A percentile compares a stretch with the other conserved stretches of the same genome.
phyloP scores from a whole-genome alignment of 805 yeast species.

The Monosporozyma siamensis region DNA sequence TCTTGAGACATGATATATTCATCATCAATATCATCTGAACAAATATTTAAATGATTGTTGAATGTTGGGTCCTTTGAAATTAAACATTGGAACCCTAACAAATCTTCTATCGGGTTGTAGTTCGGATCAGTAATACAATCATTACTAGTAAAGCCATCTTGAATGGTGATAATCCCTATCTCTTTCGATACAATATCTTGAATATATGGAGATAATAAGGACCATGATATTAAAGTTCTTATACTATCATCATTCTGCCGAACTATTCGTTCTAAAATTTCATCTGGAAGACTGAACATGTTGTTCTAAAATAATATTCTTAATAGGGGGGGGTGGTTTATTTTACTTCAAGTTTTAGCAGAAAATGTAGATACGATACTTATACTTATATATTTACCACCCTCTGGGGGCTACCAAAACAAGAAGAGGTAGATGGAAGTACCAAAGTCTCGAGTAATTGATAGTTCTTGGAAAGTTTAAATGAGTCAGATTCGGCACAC shows the following conservation, averaged over 20 bases:
- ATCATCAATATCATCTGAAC: slow-evolving; percentile 10
- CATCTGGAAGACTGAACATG: slow-evolving; percentile 15
- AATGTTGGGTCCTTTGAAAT: slow-evolving; percentile 2
- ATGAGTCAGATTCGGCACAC: too few species aligned
- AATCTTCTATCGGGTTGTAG: slow-evolving; percentile 2
- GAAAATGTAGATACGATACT: too few species aligned
- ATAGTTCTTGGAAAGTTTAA: too few species aligned
- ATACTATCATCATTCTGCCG: slow-evolving; percentile 16
- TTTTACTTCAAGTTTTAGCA: too few species aligned
- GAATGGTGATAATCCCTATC: slow-evolving; percentile 19
- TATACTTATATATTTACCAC: too few species aligned
- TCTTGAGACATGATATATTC: not conserved
- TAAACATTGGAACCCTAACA: slow-evolving; percentile 11
- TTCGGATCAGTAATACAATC: too few species aligned
- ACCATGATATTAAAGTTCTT: slow-evolving; percentile 21
- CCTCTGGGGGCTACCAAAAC: too few species aligned
- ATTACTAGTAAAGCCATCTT: slow-evolving; percentile 11
- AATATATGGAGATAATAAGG: slow-evolving; percentile 12
- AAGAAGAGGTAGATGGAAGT: too few species aligned
- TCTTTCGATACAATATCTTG: slow-evolving; percentile 6
- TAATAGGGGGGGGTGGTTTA: too few species aligned
- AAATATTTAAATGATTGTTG: slow-evolving; percentile 11
- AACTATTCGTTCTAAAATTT: slow-evolving; percentile 19
- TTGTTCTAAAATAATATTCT: not conserved
- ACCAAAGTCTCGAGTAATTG: too few species aligned